A percentile compares a stretch with the other conserved stretches of the same genome.
Conservation (phyloP, 352 stramenopile species). For the Phytophthora boehmeriae region DNA sequence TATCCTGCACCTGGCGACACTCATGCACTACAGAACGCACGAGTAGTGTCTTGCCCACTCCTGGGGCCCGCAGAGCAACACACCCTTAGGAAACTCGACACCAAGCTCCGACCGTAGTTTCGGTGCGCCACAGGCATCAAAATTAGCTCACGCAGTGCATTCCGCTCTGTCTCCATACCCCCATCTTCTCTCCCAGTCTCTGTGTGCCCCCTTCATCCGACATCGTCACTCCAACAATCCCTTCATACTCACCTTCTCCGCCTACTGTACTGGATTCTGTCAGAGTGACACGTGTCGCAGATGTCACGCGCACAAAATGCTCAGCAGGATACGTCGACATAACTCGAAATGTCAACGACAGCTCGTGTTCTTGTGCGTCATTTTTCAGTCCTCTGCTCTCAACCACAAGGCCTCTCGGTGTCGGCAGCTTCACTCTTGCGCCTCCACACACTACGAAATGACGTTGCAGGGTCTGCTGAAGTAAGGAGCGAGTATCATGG, state of each 20-base stretch:
- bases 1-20: conserved; percentile 48
- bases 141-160: conserved; percentile 72
- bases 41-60: conserved; percentile 83
- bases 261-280: conserved; percentile 22
- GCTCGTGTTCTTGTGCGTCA: conserved; percentile 4
- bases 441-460: conserved; percentile 46
- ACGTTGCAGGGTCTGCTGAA: conserved; percentile 63
- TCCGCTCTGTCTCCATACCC: conserved; percentile 71
- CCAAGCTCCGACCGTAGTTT: conserved; percentile 40
- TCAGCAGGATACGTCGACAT: conserved; percentile 51
- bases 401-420: conserved; percentile 27
- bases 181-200: conserved; percentile 40
- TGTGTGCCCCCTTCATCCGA: background rate
- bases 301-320: conserved; percentile 42
- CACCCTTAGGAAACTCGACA: conserved; percentile 73
- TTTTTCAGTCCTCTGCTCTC: conserved; percentile 16
- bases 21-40: conserved; percentile 71
- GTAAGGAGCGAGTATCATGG: conserved; percentile 46
- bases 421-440: conserved; percentile 49
- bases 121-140: conserved; percentile 52
- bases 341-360: conserved; percentile 43
- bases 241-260: background rate
- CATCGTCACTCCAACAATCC: background rate
- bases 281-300: conserved; percentile 63
- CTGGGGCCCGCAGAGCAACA: conserved; percentile 80